A percentile compares a stretch with the other conserved stretches of the same genome.
These are phyloP conservation scores for Agarophyton chilense DNA, from an alignment of 23 red algal genomes.

Conservation along the genomic window DNA sequence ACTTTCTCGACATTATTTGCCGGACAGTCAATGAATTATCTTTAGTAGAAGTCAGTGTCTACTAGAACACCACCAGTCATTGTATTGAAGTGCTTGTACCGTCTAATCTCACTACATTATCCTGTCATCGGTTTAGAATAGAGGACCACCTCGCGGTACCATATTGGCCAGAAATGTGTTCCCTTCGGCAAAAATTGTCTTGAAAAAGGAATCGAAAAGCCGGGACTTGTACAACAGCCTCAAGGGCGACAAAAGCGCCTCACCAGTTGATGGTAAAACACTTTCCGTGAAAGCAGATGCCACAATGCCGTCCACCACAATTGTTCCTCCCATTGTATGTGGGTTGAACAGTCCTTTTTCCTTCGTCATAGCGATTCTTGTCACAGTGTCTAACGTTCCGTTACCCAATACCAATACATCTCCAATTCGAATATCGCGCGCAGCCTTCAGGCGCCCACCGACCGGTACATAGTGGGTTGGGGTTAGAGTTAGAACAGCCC, in stretches of 20 bases:
- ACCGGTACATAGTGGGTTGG: constrained; percentile 58
- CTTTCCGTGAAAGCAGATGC: constrained; percentile 69
- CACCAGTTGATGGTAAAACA: constrained; percentile 49
- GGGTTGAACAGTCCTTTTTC: constrained; percentile 60
- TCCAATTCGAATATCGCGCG: constrained; percentile 28
- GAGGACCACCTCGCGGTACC: background rate
- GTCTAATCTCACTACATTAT: background rate
- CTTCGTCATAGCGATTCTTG: background rate
- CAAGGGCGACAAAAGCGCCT: constrained; percentile 58
- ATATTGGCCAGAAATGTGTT: background rate
- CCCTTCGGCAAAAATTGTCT: background rate
- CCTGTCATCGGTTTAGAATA: too few relatives aligned
- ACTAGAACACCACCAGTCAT: background rate
- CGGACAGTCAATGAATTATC: constrained; percentile 1
- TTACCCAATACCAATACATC: constrained; percentile 43
- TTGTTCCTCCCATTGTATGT: constrained; percentile 70
- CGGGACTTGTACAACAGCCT: constrained; percentile 29
- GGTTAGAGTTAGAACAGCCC: constrained; percentile 7
- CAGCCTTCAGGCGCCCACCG: constrained; percentile 19
- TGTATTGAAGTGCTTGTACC: background rate
- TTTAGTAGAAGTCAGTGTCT: constrained; percentile 25
- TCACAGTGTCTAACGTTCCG: constrained; percentile 39
- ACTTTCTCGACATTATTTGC: background rate
- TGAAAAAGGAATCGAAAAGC: background rate
- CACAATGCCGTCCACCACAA: constrained; percentile 70